phyloP scores from a whole-genome alignment of 129 eudicot genomes.

The Sambucus nigra region DNA sequence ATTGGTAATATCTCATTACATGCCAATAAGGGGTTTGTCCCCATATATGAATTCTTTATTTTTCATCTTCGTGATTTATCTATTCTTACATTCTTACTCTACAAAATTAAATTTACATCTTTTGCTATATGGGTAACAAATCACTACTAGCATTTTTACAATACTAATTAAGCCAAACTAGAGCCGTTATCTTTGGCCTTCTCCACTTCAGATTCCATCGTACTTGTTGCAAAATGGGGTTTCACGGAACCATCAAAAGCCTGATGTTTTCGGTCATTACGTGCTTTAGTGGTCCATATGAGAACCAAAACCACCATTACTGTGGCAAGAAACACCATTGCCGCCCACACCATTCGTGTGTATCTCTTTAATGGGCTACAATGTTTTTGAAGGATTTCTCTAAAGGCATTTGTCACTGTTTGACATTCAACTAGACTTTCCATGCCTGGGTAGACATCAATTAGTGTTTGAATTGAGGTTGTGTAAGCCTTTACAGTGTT shows the following conservation, averaged over 20 bases:
- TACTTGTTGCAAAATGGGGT: conserved; percentile 29
- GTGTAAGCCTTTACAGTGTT: conserved; percentile 46
- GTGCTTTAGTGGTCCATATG: conserved; percentile 36
- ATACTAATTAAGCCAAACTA: background rate
- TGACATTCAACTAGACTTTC: conserved; percentile 70
- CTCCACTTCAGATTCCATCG: conserved; percentile 21
- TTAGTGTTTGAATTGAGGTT: conserved; percentile 48
- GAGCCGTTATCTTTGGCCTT: conserved; percentile 1
- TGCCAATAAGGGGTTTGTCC: conserved; percentile 31
- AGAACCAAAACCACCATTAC: conserved; percentile 58
- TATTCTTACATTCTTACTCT: background rate
- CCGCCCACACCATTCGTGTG: conserved; percentile 42
- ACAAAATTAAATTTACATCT: background rate
- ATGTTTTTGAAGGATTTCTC: conserved; percentile 48
- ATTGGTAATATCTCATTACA: background rate
- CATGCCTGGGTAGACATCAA: conserved; percentile 61
- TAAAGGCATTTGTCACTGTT: conserved; percentile 52
- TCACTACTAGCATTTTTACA: background rate
- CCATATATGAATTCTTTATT: conserved; percentile 14
- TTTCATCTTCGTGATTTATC: background rate
- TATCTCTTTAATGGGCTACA: conserved; percentile 71
- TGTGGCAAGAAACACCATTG: conserved; percentile 39
- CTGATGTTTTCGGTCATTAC: conserved; percentile 24
- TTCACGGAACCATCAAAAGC: conserved; percentile 49
- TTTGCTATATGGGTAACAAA: background rate